Evolutionary conservation across 2,329 filamentous ascomycete genomes (phyloP).

Genomic region (Fusarium decemcellulare): DNA sequence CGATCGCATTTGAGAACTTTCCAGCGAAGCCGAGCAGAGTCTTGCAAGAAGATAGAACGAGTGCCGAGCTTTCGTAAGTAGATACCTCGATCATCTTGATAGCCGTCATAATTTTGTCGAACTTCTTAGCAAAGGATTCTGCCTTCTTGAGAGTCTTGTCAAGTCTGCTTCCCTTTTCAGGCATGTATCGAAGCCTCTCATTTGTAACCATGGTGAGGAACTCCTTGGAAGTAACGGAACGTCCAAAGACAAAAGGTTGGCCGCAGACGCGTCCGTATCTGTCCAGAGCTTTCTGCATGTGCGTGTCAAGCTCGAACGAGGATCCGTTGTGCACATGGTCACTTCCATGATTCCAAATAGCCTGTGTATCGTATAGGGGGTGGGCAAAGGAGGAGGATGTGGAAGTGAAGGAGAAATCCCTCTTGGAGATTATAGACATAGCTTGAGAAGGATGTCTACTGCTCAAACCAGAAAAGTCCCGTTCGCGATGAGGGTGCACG

Average conservation of each 20-base stretch:
- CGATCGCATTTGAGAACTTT: constrained; percentile 5
- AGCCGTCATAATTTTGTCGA: constrained; percentile 20
- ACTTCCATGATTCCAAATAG: no score
- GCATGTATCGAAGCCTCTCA: constrained; percentile 1
- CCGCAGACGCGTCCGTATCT: no score
- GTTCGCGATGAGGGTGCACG: no score
- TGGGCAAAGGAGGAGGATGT: no score
- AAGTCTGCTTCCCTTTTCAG: constrained; percentile 12
- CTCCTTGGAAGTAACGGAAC: neutral
- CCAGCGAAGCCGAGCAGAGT: constrained; percentile 10
- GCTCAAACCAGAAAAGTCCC: no score
- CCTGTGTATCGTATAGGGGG: no score
- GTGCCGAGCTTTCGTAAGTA: constrained; percentile 11
- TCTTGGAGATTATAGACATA: no score
- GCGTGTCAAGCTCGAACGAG: no score
- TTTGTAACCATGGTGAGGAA: neutral
- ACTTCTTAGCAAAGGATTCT: constrained; percentile 15
- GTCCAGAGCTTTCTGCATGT: no score
- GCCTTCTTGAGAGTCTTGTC: constrained; percentile 24
- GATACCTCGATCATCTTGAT: constrained; percentile 2
- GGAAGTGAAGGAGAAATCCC: no score
- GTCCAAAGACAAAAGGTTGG: neutral
- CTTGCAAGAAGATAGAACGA: constrained; percentile 20
- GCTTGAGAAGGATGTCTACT: no score
- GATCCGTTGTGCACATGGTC: no score